These are phyloP conservation scores for Suillus variegatus DNA, from an alignment of 768 basidiomycete genomes.

Conservation along the genomic window DNA sequence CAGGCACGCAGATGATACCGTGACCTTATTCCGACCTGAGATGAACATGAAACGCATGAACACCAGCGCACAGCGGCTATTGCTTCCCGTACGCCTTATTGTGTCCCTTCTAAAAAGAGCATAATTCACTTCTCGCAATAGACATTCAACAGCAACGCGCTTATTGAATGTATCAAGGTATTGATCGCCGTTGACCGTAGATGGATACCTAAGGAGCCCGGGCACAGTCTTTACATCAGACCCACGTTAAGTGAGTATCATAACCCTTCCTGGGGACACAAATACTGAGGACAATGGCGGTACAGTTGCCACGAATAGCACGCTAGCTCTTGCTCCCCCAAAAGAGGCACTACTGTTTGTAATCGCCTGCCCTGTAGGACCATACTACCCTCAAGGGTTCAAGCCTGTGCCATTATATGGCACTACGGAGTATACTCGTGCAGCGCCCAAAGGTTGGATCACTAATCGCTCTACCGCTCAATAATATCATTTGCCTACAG, in stretches of 20 bases:
- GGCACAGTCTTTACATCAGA: constrained; percentile 91
- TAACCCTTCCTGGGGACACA: not conserved
- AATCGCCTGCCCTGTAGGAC: constrained; percentile 66
- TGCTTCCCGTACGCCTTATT: constrained; percentile 59
- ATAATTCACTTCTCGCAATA: constrained; percentile 27
- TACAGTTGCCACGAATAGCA: constrained; percentile 67
- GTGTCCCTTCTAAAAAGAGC: not conserved
- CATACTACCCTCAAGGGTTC: constrained; percentile 85
- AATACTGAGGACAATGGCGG: constrained; percentile 12
- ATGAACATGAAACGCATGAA: constrained; percentile 99
- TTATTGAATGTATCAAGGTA: constrained; percentile 81
- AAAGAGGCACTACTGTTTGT: constrained; percentile 70
- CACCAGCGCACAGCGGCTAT: constrained; percentile 73
- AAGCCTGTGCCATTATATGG: constrained; percentile 88
- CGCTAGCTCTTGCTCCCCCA: constrained; percentile 52
- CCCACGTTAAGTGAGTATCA: constrained; percentile 60
- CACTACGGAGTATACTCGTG: constrained; percentile 81
- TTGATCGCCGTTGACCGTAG: constrained; percentile 80
- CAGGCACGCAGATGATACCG: constrained; percentile 65
- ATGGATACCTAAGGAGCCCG: constrained; percentile 89
- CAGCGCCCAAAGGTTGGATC: constrained; percentile 72
- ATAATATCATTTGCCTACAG: constrained; percentile 34
- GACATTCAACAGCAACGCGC: constrained; percentile 76
- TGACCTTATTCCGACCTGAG: constrained; percentile 89
- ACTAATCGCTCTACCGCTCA: not conserved